phyloP scores from a whole-genome alignment of 129 eudicot genomes.

The Silybum marianum region DNA sequence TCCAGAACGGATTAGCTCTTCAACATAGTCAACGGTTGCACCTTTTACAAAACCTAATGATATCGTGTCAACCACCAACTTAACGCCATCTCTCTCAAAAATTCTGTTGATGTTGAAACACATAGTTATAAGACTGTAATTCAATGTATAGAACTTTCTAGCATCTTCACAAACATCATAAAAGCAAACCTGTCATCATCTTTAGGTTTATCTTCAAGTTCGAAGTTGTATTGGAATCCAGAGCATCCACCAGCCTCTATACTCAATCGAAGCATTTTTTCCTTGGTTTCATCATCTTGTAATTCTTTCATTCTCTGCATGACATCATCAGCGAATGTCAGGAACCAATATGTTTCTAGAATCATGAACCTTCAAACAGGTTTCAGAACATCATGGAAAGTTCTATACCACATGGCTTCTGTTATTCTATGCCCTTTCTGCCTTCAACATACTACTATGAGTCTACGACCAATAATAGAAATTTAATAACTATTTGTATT shows the following conservation, averaged over 20 bases:
- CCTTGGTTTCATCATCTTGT: conserved; percentile 72
- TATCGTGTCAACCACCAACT: conserved; percentile 87
- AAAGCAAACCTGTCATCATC: conserved; percentile 74
- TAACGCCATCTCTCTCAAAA: conserved; percentile 88
- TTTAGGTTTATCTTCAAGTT: conserved; percentile 77
- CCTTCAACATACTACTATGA: neutral
- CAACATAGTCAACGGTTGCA: conserved; percentile 94
- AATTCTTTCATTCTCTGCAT: conserved; percentile 89
- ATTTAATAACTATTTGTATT: neutral
- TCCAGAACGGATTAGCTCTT: conserved; percentile 93
- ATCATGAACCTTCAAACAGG: neutral
- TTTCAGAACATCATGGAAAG: neutral
- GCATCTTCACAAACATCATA: neutral
- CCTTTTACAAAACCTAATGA: conserved; percentile 94
- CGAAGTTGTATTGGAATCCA: conserved; percentile 89
- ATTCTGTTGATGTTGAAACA: conserved; percentile 47
- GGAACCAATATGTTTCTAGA: neutral
- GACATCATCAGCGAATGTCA: neutral
- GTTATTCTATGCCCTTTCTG: neutral
- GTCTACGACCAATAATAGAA: neutral
- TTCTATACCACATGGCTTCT: neutral
- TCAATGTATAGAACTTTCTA: neutral
- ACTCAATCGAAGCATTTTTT: conserved; percentile 84
- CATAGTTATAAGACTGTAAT: neutral
- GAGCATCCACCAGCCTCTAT: conserved; percentile 99